phyloP scores from a whole-genome alignment of 306 rosid species.

The Medicago ruthenica region DNA sequence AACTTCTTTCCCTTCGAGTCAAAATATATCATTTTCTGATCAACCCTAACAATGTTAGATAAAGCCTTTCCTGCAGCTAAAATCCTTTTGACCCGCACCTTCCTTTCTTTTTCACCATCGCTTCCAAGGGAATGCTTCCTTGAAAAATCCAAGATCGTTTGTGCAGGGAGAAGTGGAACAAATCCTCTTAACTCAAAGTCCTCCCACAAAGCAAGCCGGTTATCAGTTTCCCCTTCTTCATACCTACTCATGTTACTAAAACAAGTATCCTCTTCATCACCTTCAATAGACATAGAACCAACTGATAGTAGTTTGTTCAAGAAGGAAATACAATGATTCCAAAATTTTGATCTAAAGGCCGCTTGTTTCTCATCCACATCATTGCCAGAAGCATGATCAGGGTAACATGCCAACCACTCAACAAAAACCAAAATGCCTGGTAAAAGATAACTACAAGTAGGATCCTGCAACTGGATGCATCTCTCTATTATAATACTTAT shows the following conservation, averaged over 20 bases:
- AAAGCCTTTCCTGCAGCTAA: conserved; percentile 91
- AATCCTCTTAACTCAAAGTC: conserved; percentile 95
- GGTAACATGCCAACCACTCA: conserved; percentile 94
- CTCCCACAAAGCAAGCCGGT: conserved; percentile 90
- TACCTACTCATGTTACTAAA: conserved; percentile 84
- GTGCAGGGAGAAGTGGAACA: conserved; percentile 91
- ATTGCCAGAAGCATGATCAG: conserved; percentile 69
- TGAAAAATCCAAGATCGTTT: conserved; percentile 85
- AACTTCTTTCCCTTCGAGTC: conserved; percentile 72
- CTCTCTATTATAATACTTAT: conserved; percentile 78
- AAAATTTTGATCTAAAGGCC: conserved; percentile 72
- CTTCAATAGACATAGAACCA: conserved; percentile 61
- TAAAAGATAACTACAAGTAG: conserved; percentile 75
- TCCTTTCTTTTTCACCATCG: conserved; percentile 78
- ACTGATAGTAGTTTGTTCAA: conserved; percentile 72
- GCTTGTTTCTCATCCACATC: conserved; percentile 75
- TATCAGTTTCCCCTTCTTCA: conserved; percentile 93
- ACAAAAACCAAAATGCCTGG: conserved; percentile 87
- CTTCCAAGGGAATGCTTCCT: conserved; percentile 78
- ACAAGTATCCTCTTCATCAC: conserved; percentile 80
- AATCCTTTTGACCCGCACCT: conserved; percentile 73
- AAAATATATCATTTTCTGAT: conserved; percentile 65
- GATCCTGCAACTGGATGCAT: conserved; percentile 70
- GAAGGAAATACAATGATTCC: conserved; percentile 72
- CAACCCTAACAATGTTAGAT: conserved; percentile 69